Evolutionary conservation across 164 flowering plant genomes (phyloP).

Genomic region (Aristolochia contorta): DNA sequence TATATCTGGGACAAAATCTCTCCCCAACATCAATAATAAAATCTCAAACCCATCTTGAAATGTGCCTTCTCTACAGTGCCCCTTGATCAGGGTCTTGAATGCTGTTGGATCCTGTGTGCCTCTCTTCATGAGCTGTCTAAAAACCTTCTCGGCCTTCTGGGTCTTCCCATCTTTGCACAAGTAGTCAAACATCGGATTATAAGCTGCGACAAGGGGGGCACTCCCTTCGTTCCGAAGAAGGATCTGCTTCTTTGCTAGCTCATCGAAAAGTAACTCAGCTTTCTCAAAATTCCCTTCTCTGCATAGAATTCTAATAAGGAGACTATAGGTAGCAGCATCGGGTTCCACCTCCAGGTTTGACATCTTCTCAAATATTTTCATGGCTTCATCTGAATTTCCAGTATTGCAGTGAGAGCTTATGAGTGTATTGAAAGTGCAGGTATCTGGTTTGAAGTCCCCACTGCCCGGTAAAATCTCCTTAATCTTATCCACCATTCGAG

Average conservation of each 20-base stretch:
- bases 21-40: constrained; percentile 59
- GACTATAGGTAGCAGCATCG: constrained; percentile 73
- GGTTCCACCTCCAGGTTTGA: constrained; percentile 29
- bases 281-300: constrained; percentile 30
- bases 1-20: constrained; percentile 51
- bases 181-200: constrained; percentile 47
- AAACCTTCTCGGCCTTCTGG: constrained; percentile 47
- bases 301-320: constrained; percentile 53
- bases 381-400: constrained; percentile 47
- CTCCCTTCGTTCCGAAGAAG: constrained; percentile 38
- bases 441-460: constrained; percentile 57
- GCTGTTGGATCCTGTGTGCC: constrained; percentile 68
- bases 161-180: constrained; percentile 56
- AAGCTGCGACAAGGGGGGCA: constrained; percentile 44
- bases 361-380: constrained; percentile 48
- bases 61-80: constrained; percentile 67
- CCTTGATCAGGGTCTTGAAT: constrained; percentile 55
- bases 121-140: constrained; percentile 60
- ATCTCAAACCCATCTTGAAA: constrained; percentile 14
- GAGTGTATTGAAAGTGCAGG: constrained; percentile 74
- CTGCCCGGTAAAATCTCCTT: constrained; percentile 50
- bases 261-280: constrained; percentile 61
- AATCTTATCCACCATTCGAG: constrained; percentile 41
- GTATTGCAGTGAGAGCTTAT: constrained; percentile 52
- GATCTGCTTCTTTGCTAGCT: constrained; percentile 39